phyloP scores from a whole-genome alignment of 2,329 filamentous ascomycete species.

The Calonectria fujianensis region DNA sequence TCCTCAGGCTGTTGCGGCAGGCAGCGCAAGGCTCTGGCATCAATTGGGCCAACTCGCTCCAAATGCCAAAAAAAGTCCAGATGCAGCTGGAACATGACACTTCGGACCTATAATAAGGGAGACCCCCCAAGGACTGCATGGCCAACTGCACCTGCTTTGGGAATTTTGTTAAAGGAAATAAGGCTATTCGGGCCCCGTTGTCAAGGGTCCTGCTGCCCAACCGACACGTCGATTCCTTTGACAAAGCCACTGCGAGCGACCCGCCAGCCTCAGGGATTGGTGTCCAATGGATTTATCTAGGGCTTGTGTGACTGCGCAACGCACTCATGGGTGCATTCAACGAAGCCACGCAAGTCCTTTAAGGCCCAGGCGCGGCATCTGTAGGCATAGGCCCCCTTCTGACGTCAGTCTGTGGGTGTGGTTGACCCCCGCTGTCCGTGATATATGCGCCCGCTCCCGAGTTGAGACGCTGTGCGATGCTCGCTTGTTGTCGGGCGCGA shows the following conservation, averaged over 20 bases:
- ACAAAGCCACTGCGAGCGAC: constrained; percentile 24
- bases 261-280: constrained; percentile 29
- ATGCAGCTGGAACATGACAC: constrained; percentile 27
- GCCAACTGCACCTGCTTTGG: constrained; percentile 24
- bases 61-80: constrained; percentile 7
- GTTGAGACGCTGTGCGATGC: constrained; percentile 20
- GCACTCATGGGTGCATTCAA: constrained; percentile 30
- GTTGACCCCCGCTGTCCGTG: constrained; percentile 13
- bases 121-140: constrained; percentile 2
- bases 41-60: constrained; percentile 33
- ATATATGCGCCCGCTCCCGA: constrained; percentile 30
- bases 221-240: constrained; percentile 37
- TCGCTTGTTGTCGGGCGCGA: constrained; percentile 35
- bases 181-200: constrained; percentile 26
- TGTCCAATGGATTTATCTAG: constrained; percentile 39
- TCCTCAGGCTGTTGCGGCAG: constrained; percentile 20
- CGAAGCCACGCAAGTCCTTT: constrained; percentile 37
- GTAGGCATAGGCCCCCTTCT: constrained; percentile 21
- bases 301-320: constrained; percentile 36
- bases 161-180: constrained; percentile 4
- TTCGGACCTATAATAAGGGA: constrained; percentile 32
- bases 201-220: constrained; percentile 36
- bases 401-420: constrained; percentile 25
- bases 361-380: constrained; percentile 27
- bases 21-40: constrained; percentile 34